Evolutionary conservation across 2,329 filamentous ascomycete genomes (phyloP).

Genomic region (Penicillium sp.): DNA sequence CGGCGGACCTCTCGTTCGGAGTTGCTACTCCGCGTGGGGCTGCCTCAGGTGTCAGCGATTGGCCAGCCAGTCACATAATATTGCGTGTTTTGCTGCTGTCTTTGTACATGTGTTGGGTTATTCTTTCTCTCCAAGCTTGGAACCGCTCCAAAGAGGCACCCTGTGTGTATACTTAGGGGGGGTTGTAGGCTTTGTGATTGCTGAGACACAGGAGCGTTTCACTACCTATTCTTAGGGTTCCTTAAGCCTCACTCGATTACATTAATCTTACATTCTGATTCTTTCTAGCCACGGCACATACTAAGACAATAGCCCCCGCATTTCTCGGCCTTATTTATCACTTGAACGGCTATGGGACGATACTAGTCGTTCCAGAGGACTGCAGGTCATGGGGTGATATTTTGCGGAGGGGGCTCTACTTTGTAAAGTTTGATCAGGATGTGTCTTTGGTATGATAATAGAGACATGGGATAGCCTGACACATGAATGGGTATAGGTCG

Average conservation of each 20-base stretch:
- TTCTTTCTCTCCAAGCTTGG: too few species aligned
- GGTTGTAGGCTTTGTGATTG: too few species aligned
- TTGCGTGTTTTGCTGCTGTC: too few species aligned
- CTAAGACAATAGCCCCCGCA: conserved; percentile 1
- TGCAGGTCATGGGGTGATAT: conserved; percentile 14
- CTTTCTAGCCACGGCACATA: conserved; percentile 4
- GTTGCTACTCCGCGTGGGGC: neutral
- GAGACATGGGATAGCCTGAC: conserved; percentile 8
- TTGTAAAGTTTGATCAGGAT: conserved; percentile 15
- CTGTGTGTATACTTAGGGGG: too few species aligned
- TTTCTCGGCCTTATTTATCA: neutral
- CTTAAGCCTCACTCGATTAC: too few species aligned
- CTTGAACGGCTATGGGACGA: neutral
- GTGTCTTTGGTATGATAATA: conserved; percentile 12
- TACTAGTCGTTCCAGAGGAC: conserved; percentile 4
- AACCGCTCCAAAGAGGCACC: too few species aligned
- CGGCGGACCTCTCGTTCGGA: neutral
- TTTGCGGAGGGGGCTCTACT: conserved; percentile 8
- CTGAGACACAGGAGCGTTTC: too few species aligned
- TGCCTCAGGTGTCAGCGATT: neutral
- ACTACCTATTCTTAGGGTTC: too few species aligned
- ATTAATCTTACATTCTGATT: too few species aligned
- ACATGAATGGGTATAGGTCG: conserved; percentile 1
- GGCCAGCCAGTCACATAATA: neutral
- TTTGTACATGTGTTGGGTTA: too few species aligned